phyloP scores from a whole-genome alignment of 495 filamentous ascomycete species.

The Podospora bellae-mahoneyi region DNA sequence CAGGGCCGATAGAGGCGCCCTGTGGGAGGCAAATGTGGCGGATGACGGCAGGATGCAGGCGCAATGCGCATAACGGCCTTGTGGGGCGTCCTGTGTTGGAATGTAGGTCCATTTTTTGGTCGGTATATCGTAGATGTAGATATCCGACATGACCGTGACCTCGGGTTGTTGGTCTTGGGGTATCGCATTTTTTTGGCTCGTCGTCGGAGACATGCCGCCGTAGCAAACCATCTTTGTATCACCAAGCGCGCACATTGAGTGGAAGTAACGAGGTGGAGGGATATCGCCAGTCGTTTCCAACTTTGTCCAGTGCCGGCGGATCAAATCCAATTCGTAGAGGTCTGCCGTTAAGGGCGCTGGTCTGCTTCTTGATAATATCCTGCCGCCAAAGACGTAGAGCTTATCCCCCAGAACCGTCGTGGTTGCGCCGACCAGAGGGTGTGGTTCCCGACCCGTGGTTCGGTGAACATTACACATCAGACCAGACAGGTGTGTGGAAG shows the following conservation, averaged over 20 bases:
- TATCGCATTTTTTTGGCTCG: conserved; percentile 45
- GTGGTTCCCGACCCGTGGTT: conserved; percentile 88
- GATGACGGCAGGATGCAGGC: conserved; percentile 88
- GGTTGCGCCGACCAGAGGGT: conserved; percentile 86
- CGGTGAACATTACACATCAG: conserved; percentile 89
- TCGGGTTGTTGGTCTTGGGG: conserved; percentile 73
- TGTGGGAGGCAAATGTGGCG: conserved; percentile 77
- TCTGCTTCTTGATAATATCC: conserved; percentile 75
- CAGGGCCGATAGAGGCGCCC: conserved; percentile 77
- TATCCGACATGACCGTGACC: conserved; percentile 95
- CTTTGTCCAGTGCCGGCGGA: conserved; percentile 88
- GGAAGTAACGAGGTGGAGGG: conserved; percentile 90
- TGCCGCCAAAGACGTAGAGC: conserved; percentile 92
- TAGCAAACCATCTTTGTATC: conserved; percentile 97
- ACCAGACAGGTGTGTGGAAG: conserved; percentile 67
- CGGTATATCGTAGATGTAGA: conserved; percentile 91
- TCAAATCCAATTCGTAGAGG: conserved; percentile 88
- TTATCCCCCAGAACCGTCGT: conserved; percentile 93
- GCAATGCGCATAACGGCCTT: conserved; percentile 95
- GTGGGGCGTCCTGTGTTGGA: conserved; percentile 73
- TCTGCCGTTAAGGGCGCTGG: conserved; percentile 79
- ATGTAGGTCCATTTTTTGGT: conserved; percentile 83
- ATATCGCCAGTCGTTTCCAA: conserved; percentile 79
- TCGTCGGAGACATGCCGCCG: conserved; percentile 90
- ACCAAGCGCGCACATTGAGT: conserved; percentile 87